These are phyloP conservation scores for Cercospora berteroae DNA, from an alignment of 2,329 filamentous ascomycete species.

Conservation along the genomic window DNA sequence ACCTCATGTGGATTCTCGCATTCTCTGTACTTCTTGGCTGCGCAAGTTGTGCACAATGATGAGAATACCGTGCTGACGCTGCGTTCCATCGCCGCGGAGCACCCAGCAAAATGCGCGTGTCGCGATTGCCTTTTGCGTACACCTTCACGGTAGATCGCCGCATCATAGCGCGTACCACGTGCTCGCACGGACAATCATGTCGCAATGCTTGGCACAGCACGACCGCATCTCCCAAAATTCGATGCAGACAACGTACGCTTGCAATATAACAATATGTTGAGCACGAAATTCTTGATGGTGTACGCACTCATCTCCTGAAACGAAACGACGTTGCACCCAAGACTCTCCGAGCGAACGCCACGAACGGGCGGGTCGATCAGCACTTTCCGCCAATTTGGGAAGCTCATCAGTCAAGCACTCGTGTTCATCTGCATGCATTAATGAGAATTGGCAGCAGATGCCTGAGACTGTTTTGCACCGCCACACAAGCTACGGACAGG, in stretches of 20 bases:
- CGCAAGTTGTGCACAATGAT: background rate
- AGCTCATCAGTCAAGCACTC: background rate
- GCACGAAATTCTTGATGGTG: background rate
- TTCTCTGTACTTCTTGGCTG: background rate
- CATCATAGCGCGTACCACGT: background rate
- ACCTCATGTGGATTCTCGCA: background rate
- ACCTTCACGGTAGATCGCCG: background rate
- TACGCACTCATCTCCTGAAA: background rate
- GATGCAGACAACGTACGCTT: background rate
- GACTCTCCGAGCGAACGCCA: background rate
- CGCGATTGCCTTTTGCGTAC: background rate
- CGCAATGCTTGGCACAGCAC: background rate
- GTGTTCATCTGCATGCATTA: background rate
- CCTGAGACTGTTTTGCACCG: background rate
- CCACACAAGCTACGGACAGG: background rate
- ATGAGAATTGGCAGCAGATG: background rate
- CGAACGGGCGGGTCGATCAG: slow-evolving; percentile 2
- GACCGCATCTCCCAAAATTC: background rate
- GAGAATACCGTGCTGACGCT: background rate
- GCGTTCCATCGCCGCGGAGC: background rate
- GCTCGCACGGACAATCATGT: background rate
- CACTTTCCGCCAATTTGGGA: background rate
- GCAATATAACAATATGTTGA: background rate
- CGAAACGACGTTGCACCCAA: background rate
- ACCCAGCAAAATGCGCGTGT: background rate